Percentiles rank a stretch among this genome's conserved stretches.
Conservation (phyloP, 1,284 basidiomycete species). For the Pseudozyma flocculosa region DNA sequence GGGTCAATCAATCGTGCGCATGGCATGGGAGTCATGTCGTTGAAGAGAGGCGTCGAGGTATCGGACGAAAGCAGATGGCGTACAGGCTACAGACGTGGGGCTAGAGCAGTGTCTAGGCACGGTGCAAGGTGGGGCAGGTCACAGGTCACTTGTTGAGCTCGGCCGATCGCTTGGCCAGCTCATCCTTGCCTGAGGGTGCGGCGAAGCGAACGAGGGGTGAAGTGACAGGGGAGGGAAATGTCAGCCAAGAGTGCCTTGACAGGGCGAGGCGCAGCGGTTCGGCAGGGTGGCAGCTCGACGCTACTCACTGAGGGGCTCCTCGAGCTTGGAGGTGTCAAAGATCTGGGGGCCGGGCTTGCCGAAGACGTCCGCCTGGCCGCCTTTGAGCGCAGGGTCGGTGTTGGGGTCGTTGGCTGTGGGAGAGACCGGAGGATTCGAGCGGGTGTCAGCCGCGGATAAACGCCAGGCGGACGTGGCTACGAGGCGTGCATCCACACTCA, state of each 20-base stretch:
- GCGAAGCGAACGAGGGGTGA: background rate
- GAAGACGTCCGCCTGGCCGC: too few relatives aligned
- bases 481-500: conserved; percentile 8
- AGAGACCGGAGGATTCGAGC: background rate
- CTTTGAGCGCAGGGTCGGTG: conserved; percentile 36
- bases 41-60: too few relatives aligned
- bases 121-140: too few relatives aligned
- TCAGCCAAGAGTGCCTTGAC: too few relatives aligned
- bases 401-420: conserved; percentile 35
- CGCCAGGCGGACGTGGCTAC: background rate
- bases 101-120: too few relatives aligned
- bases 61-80: too few relatives aligned
- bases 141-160: conserved; percentile 50
- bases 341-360: conserved; percentile 30
- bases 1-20: too few relatives aligned
- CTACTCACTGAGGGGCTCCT: conserved; percentile 30
- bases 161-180: conserved; percentile 41
- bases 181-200: conserved; percentile 20
- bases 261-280: too few relatives aligned
- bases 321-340: conserved; percentile 22
- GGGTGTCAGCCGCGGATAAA: background rate
- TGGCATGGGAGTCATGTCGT: too few relatives aligned
- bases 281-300: too few relatives aligned
- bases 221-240: too few relatives aligned
- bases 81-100: too few relatives aligned